Evolutionary conservation across 805 yeast genomes (phyloP).

Genomic region (Candida nanaspora): DNA sequence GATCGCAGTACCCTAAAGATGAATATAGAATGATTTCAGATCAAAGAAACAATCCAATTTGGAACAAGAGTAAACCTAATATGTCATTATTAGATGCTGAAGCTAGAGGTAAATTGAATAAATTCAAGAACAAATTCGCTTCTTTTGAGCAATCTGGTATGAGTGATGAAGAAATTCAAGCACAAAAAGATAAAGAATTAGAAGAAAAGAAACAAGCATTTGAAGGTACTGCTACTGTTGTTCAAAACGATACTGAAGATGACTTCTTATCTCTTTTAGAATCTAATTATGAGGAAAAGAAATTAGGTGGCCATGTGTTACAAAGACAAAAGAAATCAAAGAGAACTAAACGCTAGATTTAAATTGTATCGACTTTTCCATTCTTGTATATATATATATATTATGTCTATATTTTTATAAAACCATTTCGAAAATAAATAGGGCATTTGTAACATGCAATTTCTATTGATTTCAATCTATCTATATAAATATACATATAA

Average conservation of each 20-base stretch:
- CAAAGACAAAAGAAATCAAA: slow-evolving; percentile 23
- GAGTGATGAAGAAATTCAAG: slow-evolving; percentile 21
- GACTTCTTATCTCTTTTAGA: slow-evolving; percentile 56
- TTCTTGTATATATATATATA: slow-evolving; percentile 1
- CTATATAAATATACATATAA: not conserved
- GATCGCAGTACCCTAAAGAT: slow-evolving; percentile 81
- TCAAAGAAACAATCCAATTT: slow-evolving; percentile 76
- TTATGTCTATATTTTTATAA: too few species aligned
- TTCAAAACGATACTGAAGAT: slow-evolving; percentile 14
- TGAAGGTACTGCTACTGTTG: slow-evolving; percentile 18
- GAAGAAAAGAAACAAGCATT: slow-evolving; percentile 21
- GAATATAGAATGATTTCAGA: slow-evolving; percentile 83
- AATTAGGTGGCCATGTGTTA: slow-evolving; percentile 29
- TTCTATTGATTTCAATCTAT: too few species aligned
- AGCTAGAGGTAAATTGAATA: slow-evolving; percentile 74
- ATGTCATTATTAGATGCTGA: slow-evolving; percentile 68
- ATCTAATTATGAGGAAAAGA: slow-evolving; percentile 27
- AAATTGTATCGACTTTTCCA: not conserved
- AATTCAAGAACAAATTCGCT: slow-evolving; percentile 62
- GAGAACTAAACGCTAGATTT: slow-evolving; percentile 4
- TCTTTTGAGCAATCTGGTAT: slow-evolving; percentile 34
- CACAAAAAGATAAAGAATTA: slow-evolving; percentile 17
- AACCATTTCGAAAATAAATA: too few species aligned
- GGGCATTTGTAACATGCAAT: too few species aligned
- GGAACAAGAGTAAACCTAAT: slow-evolving; percentile 86